Conservation (phyloP, 306 rosid genomes). For the Crataegus laevigata region DNA sequence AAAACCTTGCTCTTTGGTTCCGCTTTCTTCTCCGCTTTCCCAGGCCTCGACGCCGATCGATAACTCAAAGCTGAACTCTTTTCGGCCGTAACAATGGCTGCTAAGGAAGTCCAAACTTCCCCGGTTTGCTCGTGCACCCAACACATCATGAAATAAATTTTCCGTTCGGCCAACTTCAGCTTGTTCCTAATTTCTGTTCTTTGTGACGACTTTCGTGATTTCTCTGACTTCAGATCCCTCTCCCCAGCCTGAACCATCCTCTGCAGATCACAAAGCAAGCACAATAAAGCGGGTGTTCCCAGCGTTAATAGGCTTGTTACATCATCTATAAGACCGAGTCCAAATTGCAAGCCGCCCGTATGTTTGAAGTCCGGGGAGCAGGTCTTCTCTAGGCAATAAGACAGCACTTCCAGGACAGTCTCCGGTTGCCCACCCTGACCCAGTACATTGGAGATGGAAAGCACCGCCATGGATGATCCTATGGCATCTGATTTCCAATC, state of each 20-base stretch:
- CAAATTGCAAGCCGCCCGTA: conserved; percentile 65
- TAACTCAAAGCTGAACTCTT: conserved; percentile 45
- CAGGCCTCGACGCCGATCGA: conserved; percentile 29
- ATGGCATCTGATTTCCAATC: conserved; percentile 71
- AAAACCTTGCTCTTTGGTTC: conserved; percentile 42
- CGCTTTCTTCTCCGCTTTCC: conserved; percentile 24
- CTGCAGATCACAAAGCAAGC: conserved; percentile 53
- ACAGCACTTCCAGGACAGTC: conserved; percentile 59
- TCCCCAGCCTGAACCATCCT: conserved; percentile 61
- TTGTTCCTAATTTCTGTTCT: conserved; percentile 35
- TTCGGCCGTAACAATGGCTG: conserved; percentile 52
- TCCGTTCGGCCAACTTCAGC: conserved; percentile 67
- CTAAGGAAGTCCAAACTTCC: conserved; percentile 74
- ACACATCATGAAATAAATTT: conserved; percentile 66
- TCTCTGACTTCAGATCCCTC: conserved; percentile 51
- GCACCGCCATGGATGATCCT: conserved; percentile 56
- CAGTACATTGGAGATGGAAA: conserved; percentile 67
- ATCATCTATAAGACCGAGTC: conserved; percentile 55
- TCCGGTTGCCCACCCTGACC: conserved; percentile 65
- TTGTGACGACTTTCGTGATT: conserved; percentile 20
- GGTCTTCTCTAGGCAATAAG: conserved; percentile 66
- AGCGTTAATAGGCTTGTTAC: conserved; percentile 40
- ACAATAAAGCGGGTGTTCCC: conserved; percentile 54
- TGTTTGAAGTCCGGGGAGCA: conserved; percentile 70
- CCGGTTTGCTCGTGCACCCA: conserved; percentile 81